phyloP scores from a whole-genome alignment of 371 early-diverging fungal genomes.

The Syncephalastrum monosporum region DNA sequence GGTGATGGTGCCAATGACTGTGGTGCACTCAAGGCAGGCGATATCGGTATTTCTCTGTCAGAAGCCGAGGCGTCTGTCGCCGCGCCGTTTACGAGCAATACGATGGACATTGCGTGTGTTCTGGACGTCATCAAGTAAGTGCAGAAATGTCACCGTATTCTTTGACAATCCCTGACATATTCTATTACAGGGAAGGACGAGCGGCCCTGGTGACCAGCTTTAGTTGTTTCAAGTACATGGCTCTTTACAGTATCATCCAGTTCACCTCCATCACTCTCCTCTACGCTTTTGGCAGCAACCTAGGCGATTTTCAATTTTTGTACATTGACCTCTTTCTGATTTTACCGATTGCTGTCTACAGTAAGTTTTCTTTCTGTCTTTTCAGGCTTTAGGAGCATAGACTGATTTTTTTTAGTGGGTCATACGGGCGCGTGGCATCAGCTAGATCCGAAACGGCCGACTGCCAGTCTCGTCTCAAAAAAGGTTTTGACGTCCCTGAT shows the following conservation, averaged over 20 bases:
- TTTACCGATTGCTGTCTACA: slow-evolving; percentile 88
- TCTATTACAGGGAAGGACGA: slow-evolving; percentile 83
- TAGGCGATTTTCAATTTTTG: slow-evolving; percentile 93
- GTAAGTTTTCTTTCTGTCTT: slow-evolving; percentile 29
- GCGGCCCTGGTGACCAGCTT: slow-evolving; percentile 97
- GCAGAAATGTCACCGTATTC: neutral
- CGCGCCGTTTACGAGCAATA: slow-evolving; percentile 94
- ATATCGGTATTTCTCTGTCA: slow-evolving; percentile 96
- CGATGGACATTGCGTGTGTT: slow-evolving; percentile 90
- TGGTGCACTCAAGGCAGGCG: slow-evolving; percentile 97
- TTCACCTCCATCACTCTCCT: slow-evolving; percentile 89
- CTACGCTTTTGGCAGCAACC: slow-evolving; percentile 81
- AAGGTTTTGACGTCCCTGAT: slow-evolving; percentile 88
- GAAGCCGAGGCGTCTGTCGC: slow-evolving; percentile 98
- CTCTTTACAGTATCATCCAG: slow-evolving; percentile 87
- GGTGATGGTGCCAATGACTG: slow-evolving; percentile 99
- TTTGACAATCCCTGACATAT: neutral
- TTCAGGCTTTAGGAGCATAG: neutral
- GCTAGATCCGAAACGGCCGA: slow-evolving; percentile 81
- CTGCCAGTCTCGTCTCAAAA: slow-evolving; percentile 88
- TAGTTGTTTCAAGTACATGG: slow-evolving; percentile 98
- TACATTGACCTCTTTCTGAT: slow-evolving; percentile 90
- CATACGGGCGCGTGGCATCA: slow-evolving; percentile 79
- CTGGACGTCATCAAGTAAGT: slow-evolving; percentile 81
- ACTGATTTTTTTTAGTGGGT: slow-evolving; percentile 55